Evolutionary conservation across 2,329 filamentous ascomycete genomes (phyloP).

Genomic region (Diplodia scrobiculata): DNA sequence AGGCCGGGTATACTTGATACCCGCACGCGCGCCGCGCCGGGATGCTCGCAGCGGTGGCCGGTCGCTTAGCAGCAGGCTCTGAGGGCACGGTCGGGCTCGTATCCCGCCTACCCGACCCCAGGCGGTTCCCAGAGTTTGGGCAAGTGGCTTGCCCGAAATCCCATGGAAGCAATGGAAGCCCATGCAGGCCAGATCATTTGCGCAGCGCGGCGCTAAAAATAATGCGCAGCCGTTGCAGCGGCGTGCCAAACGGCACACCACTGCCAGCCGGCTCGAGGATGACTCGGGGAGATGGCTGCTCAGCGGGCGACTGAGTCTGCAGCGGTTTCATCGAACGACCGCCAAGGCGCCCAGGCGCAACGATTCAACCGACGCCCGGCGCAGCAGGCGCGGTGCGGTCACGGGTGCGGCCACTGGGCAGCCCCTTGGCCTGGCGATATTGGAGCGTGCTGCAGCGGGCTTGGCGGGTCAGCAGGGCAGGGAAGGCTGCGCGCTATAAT

Average conservation of each 20-base stretch:
- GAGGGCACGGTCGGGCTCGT: constrained; percentile 1
- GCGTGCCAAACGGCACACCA: neutral
- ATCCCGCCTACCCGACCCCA: constrained; percentile 9
- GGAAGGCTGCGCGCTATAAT: constrained; percentile 9
- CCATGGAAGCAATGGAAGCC: constrained; percentile 26
- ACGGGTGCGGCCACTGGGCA: constrained; percentile 14
- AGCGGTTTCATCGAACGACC: constrained; percentile 25
- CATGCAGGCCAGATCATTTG: constrained; percentile 24
- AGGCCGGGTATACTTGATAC: constrained; percentile 19
- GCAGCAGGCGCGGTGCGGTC: constrained; percentile 2
- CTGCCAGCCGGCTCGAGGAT: constrained; percentile 7
- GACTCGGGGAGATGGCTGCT: constrained; percentile 22
- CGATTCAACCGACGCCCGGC: neutral
- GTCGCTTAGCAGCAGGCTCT: constrained; percentile 21
- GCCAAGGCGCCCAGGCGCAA: constrained; percentile 21
- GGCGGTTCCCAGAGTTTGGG: constrained; percentile 5
- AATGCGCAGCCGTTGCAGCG: constrained; percentile 22
- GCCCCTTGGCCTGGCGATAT: constrained; percentile 19
- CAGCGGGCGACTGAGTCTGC: constrained; percentile 19
- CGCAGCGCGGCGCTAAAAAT: constrained; percentile 15
- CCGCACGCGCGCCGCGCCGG: constrained; percentile 15
- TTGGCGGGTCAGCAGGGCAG: constrained; percentile 23
- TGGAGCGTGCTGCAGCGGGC: constrained; percentile 19
- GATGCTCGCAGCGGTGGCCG: constrained; percentile 11
- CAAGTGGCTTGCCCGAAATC: constrained; percentile 19